These are phyloP conservation scores for Aphanocladium album DNA, from an alignment of 2,329 filamentous ascomycete species.

Conservation along the genomic window DNA sequence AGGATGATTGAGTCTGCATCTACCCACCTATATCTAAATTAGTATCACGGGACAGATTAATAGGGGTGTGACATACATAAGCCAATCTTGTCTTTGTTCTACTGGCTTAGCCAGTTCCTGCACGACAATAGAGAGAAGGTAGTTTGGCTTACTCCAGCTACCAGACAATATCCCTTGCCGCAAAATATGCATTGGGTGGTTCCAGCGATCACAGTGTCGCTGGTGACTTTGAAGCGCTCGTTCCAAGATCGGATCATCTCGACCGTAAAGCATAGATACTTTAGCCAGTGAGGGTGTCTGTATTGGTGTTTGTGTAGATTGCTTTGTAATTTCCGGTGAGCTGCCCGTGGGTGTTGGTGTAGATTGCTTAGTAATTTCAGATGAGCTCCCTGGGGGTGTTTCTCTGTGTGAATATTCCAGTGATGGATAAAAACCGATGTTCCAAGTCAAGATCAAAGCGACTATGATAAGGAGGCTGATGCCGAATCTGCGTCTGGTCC, in stretches of 20 bases:
- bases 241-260: too few species aligned
- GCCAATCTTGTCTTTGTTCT: background rate
- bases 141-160: constrained; percentile 1
- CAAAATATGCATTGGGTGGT: background rate
- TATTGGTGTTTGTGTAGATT: background rate
- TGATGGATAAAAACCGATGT: background rate
- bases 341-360: too few species aligned
- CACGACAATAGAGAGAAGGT: background rate
- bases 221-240: too few species aligned
- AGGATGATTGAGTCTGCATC: background rate
- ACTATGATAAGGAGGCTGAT: background rate
- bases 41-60: too few species aligned
- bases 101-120: constrained; percentile 1
- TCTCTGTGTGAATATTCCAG: background rate
- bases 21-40: too few species aligned
- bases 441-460: background rate
- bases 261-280: too few species aligned
- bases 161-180: background rate
- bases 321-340: too few species aligned
- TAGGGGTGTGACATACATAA: too few species aligned
- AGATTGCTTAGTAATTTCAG: background rate
- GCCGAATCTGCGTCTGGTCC: background rate
- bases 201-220: too few species aligned
- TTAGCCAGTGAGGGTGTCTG: background rate
- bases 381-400: too few species aligned